A percentile compares a stretch with the other conserved stretches of the same genome.
Evolutionary conservation across 2,329 filamentous ascomycete genomes (phyloP).

Genomic region (Pseudocercospora fijiensis): DNA sequence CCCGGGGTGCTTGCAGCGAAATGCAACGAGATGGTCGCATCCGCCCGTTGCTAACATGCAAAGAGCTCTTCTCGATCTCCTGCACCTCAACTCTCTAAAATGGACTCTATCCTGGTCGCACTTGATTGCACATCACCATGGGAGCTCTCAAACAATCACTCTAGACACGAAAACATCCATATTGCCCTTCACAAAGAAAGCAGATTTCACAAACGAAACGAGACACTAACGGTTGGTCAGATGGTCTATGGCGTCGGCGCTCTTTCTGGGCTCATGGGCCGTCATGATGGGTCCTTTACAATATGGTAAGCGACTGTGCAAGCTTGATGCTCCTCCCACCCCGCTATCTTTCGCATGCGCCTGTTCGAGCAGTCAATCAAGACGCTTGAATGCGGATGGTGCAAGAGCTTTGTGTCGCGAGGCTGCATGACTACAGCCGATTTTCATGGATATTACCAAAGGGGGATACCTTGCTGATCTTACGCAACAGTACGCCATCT

Average conservation of each 20-base stretch:
- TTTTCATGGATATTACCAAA: constrained; percentile 14
- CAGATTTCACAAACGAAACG: constrained; percentile 12
- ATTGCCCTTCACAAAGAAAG: constrained; percentile 4
- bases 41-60: constrained; percentile 26
- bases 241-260: constrained; percentile 87
- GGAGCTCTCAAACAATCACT: constrained; percentile 11
- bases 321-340: constrained; percentile 23
- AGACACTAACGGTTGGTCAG: constrained; percentile 56
- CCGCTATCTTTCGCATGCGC: constrained; percentile 17
- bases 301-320: constrained; percentile 56
- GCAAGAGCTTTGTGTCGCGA: constrained; percentile 18
- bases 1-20: constrained; percentile 28
- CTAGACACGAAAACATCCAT: constrained; percentile 5
- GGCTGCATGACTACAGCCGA: constrained; percentile 23
- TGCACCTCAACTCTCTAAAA: constrained; percentile 19
- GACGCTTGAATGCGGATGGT: constrained; percentile 15
- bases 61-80: constrained; percentile 27
- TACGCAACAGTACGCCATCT: constrained; percentile 65
- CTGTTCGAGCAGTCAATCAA: constrained; percentile 22
- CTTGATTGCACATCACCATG: constrained; percentile 7
- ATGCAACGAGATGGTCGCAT: constrained; percentile 26
- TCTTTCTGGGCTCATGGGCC: constrained; percentile 91
- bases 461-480: constrained; percentile 24
- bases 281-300: constrained; percentile 87
- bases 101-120: constrained; percentile 14